Percentiles rank a stretch among this genome's conserved stretches.
These are phyloP conservation scores for Aspergillus sp. DNA, from an alignment of 2,329 filamentous ascomycete species.

Conservation along the genomic window DNA sequence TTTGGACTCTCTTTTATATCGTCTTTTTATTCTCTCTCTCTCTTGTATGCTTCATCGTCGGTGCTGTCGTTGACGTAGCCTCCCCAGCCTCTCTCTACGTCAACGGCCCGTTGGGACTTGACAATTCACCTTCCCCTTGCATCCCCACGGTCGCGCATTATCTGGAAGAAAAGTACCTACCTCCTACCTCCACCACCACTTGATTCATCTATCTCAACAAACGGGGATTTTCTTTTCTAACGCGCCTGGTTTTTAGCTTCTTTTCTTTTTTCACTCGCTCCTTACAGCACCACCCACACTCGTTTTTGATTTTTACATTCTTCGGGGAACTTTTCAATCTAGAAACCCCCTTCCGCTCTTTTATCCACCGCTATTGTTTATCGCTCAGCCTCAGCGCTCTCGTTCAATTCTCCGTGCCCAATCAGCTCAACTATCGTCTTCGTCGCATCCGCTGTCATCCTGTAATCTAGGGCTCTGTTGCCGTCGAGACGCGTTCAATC, in stretches of 20 bases:
- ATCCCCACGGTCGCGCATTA: conserved; percentile 18
- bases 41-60: conserved; percentile 12
- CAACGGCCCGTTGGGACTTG: conserved; percentile 21
- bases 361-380: neutral
- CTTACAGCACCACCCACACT: neutral
- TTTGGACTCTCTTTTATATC: conserved; percentile 1
- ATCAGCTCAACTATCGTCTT: conserved; percentile 21
- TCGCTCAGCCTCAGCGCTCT: neutral
- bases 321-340: no score
- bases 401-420: conserved; percentile 1
- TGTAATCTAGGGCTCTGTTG: neutral
- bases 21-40: neutral
- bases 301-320: neutral
- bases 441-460: neutral
- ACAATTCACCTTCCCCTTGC: conserved; percentile 15
- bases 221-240: no score
- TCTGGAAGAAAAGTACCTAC: no score
- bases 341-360: neutral
- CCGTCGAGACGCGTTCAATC: neutral
- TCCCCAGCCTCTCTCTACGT: conserved; percentile 14
- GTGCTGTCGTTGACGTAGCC: conserved; percentile 27
- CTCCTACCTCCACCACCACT: no score
- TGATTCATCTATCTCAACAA: no score
- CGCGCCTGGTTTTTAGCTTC: no score
- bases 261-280: no score